These are phyloP conservation scores for Fusarium incarnatum DNA, from an alignment of 2,329 filamentous ascomycete species.

Conservation along the genomic window DNA sequence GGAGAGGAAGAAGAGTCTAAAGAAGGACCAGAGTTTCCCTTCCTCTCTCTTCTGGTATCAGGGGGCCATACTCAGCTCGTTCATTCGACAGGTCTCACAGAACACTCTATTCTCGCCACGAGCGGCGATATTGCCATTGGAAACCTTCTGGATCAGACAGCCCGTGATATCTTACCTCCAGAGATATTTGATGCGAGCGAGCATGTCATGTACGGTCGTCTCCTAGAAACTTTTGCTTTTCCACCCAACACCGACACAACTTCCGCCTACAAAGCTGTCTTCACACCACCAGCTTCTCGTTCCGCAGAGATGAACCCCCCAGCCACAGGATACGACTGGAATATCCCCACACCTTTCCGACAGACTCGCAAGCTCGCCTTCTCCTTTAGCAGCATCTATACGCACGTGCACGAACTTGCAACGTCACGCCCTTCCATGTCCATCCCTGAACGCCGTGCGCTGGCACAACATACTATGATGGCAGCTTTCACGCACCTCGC, in stretches of 20 bases:
- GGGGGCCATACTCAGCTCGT: conserved; percentile 93
- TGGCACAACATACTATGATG: conserved; percentile 81
- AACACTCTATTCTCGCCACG: conserved; percentile 79
- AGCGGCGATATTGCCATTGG: conserved; percentile 88
- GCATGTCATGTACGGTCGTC: conserved; percentile 81
- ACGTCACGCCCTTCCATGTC: conserved; percentile 57
- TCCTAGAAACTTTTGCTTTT: conserved; percentile 85
- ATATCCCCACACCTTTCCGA: conserved; percentile 73
- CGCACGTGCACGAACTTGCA: conserved; percentile 61
- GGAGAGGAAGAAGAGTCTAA: conserved; percentile 9
- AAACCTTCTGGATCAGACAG: conserved; percentile 89
- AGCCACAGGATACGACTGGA: conserved; percentile 66
- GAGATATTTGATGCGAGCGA: conserved; percentile 64
- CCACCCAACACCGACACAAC: conserved; percentile 49
- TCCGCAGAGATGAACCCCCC: conserved; percentile 66
- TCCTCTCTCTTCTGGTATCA: conserved; percentile 88
- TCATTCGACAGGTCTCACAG: conserved; percentile 73
- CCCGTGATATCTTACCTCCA: conserved; percentile 77
- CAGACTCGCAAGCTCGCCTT: conserved; percentile 70
- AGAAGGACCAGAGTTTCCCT: conserved; percentile 76
- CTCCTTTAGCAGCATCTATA: conserved; percentile 78
- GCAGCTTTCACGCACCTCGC: conserved; percentile 89
- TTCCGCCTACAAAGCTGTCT: conserved; percentile 56
- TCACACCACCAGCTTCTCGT: conserved; percentile 68
- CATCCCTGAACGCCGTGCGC: conserved; percentile 70